Evolutionary conservation across 129 eudicot genomes (phyloP).

Genomic region (Dittrichia graveolens): DNA sequence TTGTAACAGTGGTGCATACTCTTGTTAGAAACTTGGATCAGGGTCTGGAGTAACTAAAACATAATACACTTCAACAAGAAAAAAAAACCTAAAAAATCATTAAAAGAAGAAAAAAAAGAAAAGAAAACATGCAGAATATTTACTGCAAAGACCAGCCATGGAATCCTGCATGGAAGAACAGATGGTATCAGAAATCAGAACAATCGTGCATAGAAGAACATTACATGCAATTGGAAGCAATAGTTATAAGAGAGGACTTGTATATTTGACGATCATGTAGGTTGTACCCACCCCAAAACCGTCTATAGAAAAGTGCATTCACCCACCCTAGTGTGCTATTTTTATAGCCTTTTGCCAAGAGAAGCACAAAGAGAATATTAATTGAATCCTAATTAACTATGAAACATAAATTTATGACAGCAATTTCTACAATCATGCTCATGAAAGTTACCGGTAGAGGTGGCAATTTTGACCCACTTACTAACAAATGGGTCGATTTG

Average conservation of each 20-base stretch:
- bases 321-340: too few species aligned
- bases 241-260: background rate
- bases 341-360: too few species aligned
- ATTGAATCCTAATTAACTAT: too few species aligned
- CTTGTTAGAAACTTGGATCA: background rate
- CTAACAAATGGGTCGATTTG: too few species aligned
- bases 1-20: background rate
- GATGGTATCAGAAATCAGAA: background rate
- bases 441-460: too few species aligned
- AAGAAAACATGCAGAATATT: slow-evolving; percentile 16
- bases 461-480: too few species aligned
- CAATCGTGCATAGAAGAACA: background rate
- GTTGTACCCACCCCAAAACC: too few species aligned
- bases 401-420: too few species aligned
- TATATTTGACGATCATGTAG: too few species aligned
- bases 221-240: background rate
- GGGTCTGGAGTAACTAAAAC: background rate
- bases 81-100: background rate
- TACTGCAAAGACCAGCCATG: slow-evolving; percentile 26
- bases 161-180: slow-evolving; percentile 25
- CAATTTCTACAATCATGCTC: too few species aligned
- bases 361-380: too few species aligned
- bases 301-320: too few species aligned
- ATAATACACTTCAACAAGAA: background rate
- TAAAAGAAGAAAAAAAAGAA: slow-evolving; percentile 13